A percentile compares a stretch with the other conserved stretches of the same genome.
phyloP scores from a whole-genome alignment of 257 asterid species.

The Asclepias syriaca region DNA sequence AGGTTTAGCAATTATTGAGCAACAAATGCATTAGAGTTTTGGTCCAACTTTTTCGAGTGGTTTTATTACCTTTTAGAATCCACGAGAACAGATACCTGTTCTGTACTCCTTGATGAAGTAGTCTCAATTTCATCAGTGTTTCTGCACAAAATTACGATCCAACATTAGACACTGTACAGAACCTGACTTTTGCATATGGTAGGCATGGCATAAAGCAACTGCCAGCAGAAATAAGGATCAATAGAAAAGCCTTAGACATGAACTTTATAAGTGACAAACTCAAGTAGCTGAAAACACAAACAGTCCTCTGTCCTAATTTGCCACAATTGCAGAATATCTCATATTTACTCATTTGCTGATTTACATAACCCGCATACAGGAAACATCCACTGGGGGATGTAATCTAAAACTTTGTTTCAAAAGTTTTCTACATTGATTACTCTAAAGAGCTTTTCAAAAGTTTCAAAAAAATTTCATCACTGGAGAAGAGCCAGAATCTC shows the following conservation, averaged over 20 bases:
- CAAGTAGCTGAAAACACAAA: neutral
- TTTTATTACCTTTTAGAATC: constrained; percentile 42
- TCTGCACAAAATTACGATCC: constrained; percentile 19
- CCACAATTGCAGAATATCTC: neutral
- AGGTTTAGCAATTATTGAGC: neutral
- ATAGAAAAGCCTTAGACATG: neutral
- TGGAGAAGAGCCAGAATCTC: neutral
- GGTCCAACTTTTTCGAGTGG: neutral
- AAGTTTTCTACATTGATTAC: neutral
- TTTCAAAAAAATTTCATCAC: neutral
- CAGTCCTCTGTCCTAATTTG: neutral
- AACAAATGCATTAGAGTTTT: neutral
- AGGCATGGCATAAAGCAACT: neutral
- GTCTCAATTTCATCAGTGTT: constrained; percentile 31
- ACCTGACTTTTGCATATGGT: neutral
- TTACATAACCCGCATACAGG: no score
- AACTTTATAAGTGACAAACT: neutral
- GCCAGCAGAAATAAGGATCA: neutral
- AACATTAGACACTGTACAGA: neutral
- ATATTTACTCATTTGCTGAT: neutral
- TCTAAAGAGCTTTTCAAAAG: neutral
- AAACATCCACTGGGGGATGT: neutral
- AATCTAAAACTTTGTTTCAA: neutral
- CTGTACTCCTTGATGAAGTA: constrained; percentile 22
- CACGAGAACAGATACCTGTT: constrained; percentile 27